Evolutionary conservation across 2,329 filamentous ascomycete species (phyloP), one percentile per base, ranked within the genome.

Genomic region (Gnomoniopsis sp.): DNA sequence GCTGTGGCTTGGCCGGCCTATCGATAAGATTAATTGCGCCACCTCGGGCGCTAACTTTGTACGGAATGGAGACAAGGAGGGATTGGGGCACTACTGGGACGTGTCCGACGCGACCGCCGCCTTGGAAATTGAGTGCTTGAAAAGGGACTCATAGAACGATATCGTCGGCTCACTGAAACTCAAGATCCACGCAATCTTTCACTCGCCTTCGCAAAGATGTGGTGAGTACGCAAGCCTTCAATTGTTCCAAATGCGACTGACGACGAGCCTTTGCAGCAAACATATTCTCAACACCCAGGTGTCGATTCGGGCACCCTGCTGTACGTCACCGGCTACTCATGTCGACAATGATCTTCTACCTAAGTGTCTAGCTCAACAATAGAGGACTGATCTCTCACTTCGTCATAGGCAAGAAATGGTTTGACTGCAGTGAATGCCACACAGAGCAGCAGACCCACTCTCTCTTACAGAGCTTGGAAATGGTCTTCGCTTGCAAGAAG

Each of bases 251-350:
- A 22, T 19, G n/a, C 26, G 10, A 52, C 59, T 62, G 19, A 55
- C 49, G 36, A 19, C 34, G n/a, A n/a, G n/a, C n/a, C 19, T 17
- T 46, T 21, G 10, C 67, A 97, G 95, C 82, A 98, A 98, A 83
- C 95, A 99, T 80, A 82, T 99, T 70, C 87, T 99, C 74, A 99
- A 99, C 81, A 95, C 93, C 63, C 95, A 99, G 78, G 95, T 99
- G 70, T 81, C 93, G 59, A 96, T 99, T 77, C 90, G 95, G 68
- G 95, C 93, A 58, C 90, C 93, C 63, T 99, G 95, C 82, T 99
- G 95, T 93, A 84, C 68, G 87, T 75, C 41, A 46, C 50, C 23
- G 52, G 48, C 52, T 11, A 12, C 36, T n/a, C 36, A 41, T 6
- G 4, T 41, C 7, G 4, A 11, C 36, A 14, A 41, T 23, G 19